Evolutionary conservation across 2,329 filamentous ascomycete species (phyloP).

Genomic region (Aspergillus oerlinghausenensis): DNA sequence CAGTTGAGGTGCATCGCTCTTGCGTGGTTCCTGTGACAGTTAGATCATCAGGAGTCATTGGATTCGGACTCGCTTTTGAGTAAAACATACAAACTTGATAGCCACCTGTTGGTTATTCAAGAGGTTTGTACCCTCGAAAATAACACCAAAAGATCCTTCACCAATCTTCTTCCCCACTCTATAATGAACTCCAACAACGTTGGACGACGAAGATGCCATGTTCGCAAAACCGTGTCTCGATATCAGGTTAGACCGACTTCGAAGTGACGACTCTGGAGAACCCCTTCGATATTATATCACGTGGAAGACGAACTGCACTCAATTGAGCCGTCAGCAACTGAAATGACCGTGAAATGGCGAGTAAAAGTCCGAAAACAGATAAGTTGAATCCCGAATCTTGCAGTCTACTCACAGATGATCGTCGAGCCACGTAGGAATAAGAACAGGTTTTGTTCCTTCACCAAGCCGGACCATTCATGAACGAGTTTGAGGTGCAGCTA

Average conservation of each 20-base stretch:
- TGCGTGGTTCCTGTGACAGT: conserved; percentile 77
- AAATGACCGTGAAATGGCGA: neutral
- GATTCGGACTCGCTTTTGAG: neutral
- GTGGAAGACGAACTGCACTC: conserved; percentile 15
- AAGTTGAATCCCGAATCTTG: neutral
- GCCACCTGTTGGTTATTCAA: conserved; percentile 99
- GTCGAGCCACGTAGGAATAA: neutral
- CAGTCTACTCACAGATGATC: conserved; percentile 11
- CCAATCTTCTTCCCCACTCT: conserved; percentile 99
- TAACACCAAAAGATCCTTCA: conserved; percentile 96
- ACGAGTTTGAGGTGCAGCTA: conserved; percentile 5
- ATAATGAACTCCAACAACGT: conserved; percentile 98
- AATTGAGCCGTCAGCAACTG: conserved; percentile 7
- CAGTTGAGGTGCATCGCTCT: conserved; percentile 96
- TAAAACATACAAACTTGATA: conserved; percentile 87
- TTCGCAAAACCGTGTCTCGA: conserved; percentile 4
- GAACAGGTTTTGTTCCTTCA: neutral
- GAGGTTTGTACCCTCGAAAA: conserved; percentile 97
- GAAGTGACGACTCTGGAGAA: conserved; percentile 6
- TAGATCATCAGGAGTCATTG: conserved; percentile 10
- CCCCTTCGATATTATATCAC: conserved; percentile 15
- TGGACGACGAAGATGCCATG: conserved; percentile 87
- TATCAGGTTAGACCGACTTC: conserved; percentile 13
- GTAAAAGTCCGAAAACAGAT: neutral
- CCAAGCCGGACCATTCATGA: conserved; percentile 18